Base-by-base conservation (phyloP, 1,284 basidiomycete species). In the Mycocalia duriaeana region DNA sequence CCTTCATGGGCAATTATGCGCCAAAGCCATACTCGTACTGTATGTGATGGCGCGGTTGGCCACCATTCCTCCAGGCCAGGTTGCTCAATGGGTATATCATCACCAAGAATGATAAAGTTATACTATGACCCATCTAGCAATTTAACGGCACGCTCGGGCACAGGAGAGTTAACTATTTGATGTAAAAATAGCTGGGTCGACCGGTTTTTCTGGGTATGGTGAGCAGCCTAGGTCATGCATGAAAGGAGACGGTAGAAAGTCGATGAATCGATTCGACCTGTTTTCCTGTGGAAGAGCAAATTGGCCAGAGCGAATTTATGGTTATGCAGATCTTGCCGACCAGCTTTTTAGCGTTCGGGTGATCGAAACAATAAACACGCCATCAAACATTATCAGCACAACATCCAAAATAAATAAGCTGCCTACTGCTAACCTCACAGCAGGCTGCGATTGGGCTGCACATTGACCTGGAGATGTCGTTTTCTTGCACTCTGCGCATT, bases 211-310 rank as follows among this genome's bases (percentile, higher is more conserved):
- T 42, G 25, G 45, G 60, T 52, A 1, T 50, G 36, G 41, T 64
- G 65, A 18, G 46, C 50, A 1, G 43, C 25, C 20, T 66, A 64
- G 5, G 61, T 58, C 23, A 70, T 51, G 39, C 51, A 57, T 13
- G 69, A 67, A 3, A 75, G 55, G 31, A 70, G 58, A 2, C 69
- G 68, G 50, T 68, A 69, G 52, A 69, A 73, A 0, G 58, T 47
- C 4, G 53, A 50, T 16, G 50, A 43, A 19, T 69, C 63, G 19
- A 74, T 64, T 13, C 61, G 55, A 44, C 72, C 68, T 1, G 67
- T 73, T 51, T 63, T 62, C 7, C 59, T 60, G 64, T 37, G 6
- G 23, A 44, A 18, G 19, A 42, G 28, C n/a, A n/a, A n/a, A n/a
- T n/a, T n/a, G n/a, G n/a, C n/a, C n/a, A n/a, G n/a, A n/a, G n/a